Base-by-base conservation (phyloP, 1,284 basidiomycete species). In the Cryptococcus depauperatus region DNA sequence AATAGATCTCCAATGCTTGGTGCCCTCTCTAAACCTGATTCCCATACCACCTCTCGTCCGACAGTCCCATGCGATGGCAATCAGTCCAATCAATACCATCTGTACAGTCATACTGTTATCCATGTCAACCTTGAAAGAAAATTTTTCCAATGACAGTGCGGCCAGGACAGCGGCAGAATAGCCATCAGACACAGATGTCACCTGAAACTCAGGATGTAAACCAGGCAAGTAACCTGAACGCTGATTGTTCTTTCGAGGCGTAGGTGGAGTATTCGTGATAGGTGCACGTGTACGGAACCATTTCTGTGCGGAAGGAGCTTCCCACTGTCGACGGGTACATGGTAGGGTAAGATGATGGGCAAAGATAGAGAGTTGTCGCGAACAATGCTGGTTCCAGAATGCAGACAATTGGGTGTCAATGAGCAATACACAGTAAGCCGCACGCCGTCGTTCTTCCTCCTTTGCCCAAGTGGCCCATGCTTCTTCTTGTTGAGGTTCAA, bases 381-480 rank as follows among this genome's bases (percentile, higher is more conserved):
- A 57, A 11, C 58, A 55, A 40, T 65, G 62, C 46, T 65, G 62
- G 26, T 59, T 62, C 63, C 62, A 67, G 49, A 65, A 67, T 11
- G 54, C 48, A 3, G 63, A 64, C 11, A 62, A 47, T 37, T 67
- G 64, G 14, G 64, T 67, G 47, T 67, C 64, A 40, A 67, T 54
- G 13, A 61, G 48, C 2, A 65, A 45, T 22, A 67, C 58, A 42
- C 57, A 61, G 46, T 57, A 67, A 1, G 62, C 64, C 7, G 63
- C 58, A 22, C 64, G 55, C 3, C 64, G 59, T 30, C 63, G 59
- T 56, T 67, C 64, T 37, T 62, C 60, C 27, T 64, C 64, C 43
- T 64, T 61, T n/a, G 64, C 64, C 64, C 64, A 67, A 5, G 50
- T 44, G 5, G 50, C 40, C 64, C 64, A 67, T 5, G 58, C 60